Evolutionary conservation across 1,139 yeast genomes (phyloP), one percentile per base, ranked within the genome.

Genomic region (Scheffersomyces segobiensis): DNA sequence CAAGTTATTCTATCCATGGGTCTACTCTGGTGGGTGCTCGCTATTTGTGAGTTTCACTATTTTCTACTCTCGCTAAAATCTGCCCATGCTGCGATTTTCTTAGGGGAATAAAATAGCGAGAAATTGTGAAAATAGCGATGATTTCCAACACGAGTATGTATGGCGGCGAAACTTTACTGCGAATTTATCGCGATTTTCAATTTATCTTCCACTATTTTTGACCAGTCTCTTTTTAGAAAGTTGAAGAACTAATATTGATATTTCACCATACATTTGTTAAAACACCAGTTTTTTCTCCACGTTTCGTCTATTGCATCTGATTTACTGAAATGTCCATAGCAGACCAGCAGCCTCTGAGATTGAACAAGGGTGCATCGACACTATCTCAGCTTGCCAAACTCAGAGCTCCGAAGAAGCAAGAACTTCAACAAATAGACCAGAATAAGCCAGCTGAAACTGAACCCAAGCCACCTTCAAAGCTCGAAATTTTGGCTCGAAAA

Each of bases 401-500:
- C 20, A 52, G 65, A 49, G 55, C 63, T 14, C 56, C 55, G 24
- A 59, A 59, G 26, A 19, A 26, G n/a, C 53, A 51, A 17, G 53
- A 20, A 18, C 20, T 20, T 7, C 20, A 20, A 51, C 53, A 51
- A 24, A 39, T 51, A 20, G 53, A 51, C 51, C 50, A 49, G n/a
- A 24, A 39, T 17, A 53, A 42, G 55, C 42, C 14, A 49, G 21
- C 22, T n/a, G 22, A 48, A 32, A 26, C 18, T n/a, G 17, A 42
- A 17, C 42, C 21, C 12, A 55, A 54, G 46, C 62, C 59, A 55
- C 3, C 12, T 48, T 78, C 84, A 0, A 83, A 82, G 64, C 70
- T 85, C 54, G 79, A 85, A 14, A 77, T 80, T 2, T 73, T 85
- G 63, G 87, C 87, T 2, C 78, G 77, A 62, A 73, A 79, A 20